Evolutionary conservation across 208 protist species (phyloP).

Genomic region (Leishmania aethiopica): DNA sequence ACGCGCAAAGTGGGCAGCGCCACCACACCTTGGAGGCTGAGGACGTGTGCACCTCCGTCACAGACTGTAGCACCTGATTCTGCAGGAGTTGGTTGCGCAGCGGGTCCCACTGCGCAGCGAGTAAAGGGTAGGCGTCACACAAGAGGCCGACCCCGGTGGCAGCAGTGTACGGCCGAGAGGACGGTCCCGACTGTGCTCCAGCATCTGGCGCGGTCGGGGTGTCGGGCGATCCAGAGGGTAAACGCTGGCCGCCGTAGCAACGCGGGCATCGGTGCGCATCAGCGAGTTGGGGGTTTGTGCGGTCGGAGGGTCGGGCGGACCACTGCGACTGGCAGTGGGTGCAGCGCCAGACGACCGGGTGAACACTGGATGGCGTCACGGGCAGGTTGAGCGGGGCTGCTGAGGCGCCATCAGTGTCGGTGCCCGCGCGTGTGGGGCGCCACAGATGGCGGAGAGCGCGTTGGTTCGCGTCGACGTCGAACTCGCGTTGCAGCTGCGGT

Average conservation of each 20-base stretch:
- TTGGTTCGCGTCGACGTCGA: slow-evolving; percentile 36
- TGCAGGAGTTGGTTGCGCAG: slow-evolving; percentile 48
- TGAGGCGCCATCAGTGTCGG: neutral
- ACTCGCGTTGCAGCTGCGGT: slow-evolving; percentile 38
- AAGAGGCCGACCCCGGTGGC: neutral
- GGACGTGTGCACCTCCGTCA: slow-evolving; percentile 45
- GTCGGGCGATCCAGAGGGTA: neutral
- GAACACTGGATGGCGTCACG: slow-evolving; percentile 25
- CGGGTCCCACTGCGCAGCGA: slow-evolving; percentile 75
- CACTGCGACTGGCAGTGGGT: slow-evolving; percentile 40
- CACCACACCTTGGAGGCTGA: slow-evolving; percentile 60
- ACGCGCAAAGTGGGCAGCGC: slow-evolving; percentile 56
- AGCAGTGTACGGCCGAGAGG: neutral
- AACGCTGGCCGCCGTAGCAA: slow-evolving; percentile 25
- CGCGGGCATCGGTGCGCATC: slow-evolving; percentile 51
- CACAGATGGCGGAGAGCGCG: slow-evolving; percentile 35
- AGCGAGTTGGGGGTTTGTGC: slow-evolving; percentile 48
- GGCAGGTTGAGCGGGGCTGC: neutral
- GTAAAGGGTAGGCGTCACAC: slow-evolving; percentile 39
- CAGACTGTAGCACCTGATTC: slow-evolving; percentile 50
- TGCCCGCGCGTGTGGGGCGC: neutral
- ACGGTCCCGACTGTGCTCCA: neutral
- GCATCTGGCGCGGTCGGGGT: neutral
- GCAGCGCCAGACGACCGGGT: slow-evolving; percentile 66
- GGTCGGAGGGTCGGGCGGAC: slow-evolving; percentile 61